These are phyloP conservation scores for Chaetomium cochliodes DNA, from an alignment of 495 filamentous ascomycete genomes.

Conservation along the genomic window DNA sequence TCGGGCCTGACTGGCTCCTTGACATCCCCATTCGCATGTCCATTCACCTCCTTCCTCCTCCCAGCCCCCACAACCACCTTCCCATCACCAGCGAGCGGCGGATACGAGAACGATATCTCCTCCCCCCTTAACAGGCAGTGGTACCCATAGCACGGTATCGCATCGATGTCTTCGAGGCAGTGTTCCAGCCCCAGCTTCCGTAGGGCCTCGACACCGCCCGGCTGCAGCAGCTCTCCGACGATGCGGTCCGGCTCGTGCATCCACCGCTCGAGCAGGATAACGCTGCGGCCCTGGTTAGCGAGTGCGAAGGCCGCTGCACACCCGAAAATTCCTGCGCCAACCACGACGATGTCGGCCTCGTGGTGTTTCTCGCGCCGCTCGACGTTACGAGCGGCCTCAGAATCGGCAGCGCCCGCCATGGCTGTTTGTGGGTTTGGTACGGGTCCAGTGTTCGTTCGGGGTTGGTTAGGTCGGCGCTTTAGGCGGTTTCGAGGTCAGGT, in stretches of 20 bases:
- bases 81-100: conserved; percentile 38
- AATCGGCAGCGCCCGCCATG: conserved; percentile 23
- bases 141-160: conserved; percentile 78
- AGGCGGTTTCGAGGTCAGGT: neutral
- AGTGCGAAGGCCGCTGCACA: conserved; percentile 83
- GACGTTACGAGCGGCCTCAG: conserved; percentile 37
- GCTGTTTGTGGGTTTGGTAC: neutral
- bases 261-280: conserved; percentile 84
- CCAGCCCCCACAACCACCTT: conserved; percentile 18
- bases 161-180: conserved; percentile 88
- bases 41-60: conserved; percentile 17
- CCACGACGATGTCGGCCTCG: conserved; percentile 75
- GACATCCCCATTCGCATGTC: conserved; percentile 17
- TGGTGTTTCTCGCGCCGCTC: conserved; percentile 46
- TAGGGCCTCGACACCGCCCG: conserved; percentile 81
- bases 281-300: conserved; percentile 80
- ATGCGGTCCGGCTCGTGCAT: conserved; percentile 95
- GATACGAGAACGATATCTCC: conserved; percentile 77
- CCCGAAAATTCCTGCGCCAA: conserved; percentile 87
- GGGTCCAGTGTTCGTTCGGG: neutral
- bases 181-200: conserved; percentile 73
- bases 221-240: conserved; percentile 92
- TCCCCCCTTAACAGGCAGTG: conserved; percentile 80
- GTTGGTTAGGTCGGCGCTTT: neutral
- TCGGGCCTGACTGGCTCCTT: conserved; percentile 47